These are phyloP conservation scores for Solanum raphanifolium DNA, from an alignment of 257 asterid species.

Conservation along the genomic window DNA sequence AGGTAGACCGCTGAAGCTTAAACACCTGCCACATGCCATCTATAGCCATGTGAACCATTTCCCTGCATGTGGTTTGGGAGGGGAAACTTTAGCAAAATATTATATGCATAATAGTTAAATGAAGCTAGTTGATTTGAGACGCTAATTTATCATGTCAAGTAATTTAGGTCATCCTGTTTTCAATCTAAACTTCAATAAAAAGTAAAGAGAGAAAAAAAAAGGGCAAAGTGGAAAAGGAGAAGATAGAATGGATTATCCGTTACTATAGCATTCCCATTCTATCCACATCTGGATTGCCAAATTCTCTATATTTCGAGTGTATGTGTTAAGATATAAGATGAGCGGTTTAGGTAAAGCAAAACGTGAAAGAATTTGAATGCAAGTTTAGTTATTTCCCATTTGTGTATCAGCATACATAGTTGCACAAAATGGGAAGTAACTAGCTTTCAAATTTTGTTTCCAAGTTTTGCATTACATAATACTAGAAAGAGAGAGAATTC, in stretches of 20 bases:
- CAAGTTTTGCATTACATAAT: background rate
- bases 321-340: background rate
- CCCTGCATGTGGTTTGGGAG: conserved; percentile 43
- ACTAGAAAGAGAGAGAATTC: background rate
- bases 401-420: background rate
- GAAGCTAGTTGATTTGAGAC: background rate
- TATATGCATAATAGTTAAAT: background rate
- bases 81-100: background rate
- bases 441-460: background rate
- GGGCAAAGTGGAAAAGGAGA: background rate
- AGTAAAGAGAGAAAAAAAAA: background rate
- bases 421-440: background rate
- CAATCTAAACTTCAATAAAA: background rate
- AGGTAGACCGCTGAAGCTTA: conserved; percentile 91
- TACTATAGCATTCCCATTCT: background rate
- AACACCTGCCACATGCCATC: conserved; percentile 99
- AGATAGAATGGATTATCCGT: background rate
- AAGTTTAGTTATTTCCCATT: background rate
- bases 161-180: background rate
- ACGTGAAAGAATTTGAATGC: background rate
- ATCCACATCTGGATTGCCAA: background rate
- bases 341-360: background rate
- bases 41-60: conserved; percentile 98
- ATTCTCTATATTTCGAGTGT: background rate
- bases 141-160: background rate